Evolutionary conservation across 2,329 filamentous ascomycete species (phyloP).

Genomic region (Lasiodiplodia sp.): DNA sequence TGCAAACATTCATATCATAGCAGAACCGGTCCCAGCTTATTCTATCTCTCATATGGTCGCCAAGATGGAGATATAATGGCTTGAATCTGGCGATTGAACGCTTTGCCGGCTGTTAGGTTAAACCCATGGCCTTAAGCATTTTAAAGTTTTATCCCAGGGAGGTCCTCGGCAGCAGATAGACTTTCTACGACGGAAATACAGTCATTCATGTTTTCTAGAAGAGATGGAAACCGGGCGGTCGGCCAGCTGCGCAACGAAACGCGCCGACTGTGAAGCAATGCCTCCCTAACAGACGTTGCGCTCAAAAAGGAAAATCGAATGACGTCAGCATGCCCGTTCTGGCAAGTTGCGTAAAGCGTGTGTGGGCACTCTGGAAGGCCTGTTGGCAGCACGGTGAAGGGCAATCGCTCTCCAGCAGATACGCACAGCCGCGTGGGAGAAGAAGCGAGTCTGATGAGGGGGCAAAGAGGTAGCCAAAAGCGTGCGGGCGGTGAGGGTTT

Average conservation of each 20-base stretch:
- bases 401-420: background rate
- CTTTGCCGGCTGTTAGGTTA: background rate
- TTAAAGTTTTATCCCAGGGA: background rate
- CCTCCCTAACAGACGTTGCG: background rate
- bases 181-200: background rate
- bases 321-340: slow-evolving; percentile 17
- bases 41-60: background rate
- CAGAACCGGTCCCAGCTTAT: background rate
- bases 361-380: background rate
- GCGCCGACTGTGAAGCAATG: background rate
- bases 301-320: slow-evolving; percentile 20
- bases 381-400: background rate
- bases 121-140: background rate
- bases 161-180: background rate
- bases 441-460: slow-evolving; percentile 27
- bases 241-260: background rate
- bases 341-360: background rate
- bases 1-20: background rate
- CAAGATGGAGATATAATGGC: background rate
- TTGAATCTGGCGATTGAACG: background rate
- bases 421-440: slow-evolving; percentile 2
- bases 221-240: too few species aligned
- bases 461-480: slow-evolving; percentile 7
- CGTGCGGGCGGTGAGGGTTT: slow-evolving; percentile 19
- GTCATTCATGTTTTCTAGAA: background rate